phyloP scores from a whole-genome alignment of 2,329 filamentous ascomycete genomes.

The Neodidymelliopsis sp. region DNA sequence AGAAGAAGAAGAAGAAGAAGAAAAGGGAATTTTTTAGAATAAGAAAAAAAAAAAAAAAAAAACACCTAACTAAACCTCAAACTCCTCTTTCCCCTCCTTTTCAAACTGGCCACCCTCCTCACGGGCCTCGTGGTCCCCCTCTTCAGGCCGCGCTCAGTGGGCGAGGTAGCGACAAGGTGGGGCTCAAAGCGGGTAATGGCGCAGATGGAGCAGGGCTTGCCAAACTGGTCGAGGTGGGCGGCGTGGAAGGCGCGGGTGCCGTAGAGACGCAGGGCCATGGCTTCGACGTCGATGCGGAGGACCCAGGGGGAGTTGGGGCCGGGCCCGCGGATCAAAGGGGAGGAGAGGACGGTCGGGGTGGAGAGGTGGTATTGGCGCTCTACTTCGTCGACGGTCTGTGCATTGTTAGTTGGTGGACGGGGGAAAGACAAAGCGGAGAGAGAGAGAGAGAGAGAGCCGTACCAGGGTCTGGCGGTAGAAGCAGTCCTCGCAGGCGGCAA shows the following conservation, averaged over 20 bases:
- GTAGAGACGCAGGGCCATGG: slow-evolving; percentile 38
- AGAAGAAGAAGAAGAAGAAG: too few species aligned
- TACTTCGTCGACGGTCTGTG: slow-evolving; percentile 39
- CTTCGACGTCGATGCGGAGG: slow-evolving; percentile 41
- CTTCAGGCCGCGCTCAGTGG: slow-evolving; percentile 10
- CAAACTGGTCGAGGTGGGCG: slow-evolving; percentile 29
- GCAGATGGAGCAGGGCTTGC: slow-evolving; percentile 35
- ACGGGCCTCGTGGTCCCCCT: slow-evolving; percentile 10
- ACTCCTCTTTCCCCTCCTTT: slow-evolving; percentile 3
- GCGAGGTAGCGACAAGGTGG: background rate
- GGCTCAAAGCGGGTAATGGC: slow-evolving; percentile 26
- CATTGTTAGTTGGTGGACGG: slow-evolving; percentile 6
- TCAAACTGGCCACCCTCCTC: slow-evolving; percentile 1
- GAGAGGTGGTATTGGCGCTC: slow-evolving; percentile 39
- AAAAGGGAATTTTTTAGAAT: too few species aligned
- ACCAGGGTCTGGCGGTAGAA: slow-evolving; percentile 42
- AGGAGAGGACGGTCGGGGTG: slow-evolving; percentile 21
- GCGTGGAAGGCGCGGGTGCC: slow-evolving; percentile 40
- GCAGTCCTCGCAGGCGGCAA: slow-evolving; percentile 36
- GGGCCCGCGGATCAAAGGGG: slow-evolving; percentile 25
- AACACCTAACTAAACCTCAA: background rate
- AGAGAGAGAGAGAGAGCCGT: background rate
- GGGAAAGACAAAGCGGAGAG: background rate
- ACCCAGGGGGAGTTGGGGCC: slow-evolving; percentile 29
- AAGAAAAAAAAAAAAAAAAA: too few species aligned